Evolutionary conservation across 2,329 filamentous ascomycete species (phyloP).

Genomic region (Cladosporium colombiae): DNA sequence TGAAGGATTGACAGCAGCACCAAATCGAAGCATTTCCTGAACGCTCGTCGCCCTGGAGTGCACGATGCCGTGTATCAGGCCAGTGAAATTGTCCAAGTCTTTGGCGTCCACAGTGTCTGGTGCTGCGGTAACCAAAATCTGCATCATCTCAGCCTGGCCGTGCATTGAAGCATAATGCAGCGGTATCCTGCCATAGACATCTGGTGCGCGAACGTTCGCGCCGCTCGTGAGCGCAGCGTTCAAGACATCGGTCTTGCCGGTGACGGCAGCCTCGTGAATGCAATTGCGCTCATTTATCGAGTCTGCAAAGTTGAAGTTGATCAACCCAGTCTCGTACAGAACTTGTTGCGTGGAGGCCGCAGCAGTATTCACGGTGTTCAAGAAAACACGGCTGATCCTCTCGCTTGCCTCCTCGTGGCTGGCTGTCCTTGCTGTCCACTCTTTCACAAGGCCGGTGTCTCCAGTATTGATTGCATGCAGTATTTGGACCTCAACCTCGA

Average conservation of each 20-base stretch:
- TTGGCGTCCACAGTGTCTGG: constrained; percentile 79
- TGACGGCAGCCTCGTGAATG: constrained; percentile 94
- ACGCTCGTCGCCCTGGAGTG: constrained; percentile 82
- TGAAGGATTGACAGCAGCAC: constrained; percentile 81
- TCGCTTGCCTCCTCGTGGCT: constrained; percentile 65
- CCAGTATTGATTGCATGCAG: constrained; percentile 83
- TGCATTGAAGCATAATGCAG: constrained; percentile 97
- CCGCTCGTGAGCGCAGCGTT: constrained; percentile 71
- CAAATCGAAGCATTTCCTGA: constrained; percentile 70
- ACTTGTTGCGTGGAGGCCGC: constrained; percentile 73
- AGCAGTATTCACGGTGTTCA: constrained; percentile 85
- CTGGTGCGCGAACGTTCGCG: constrained; percentile 76
- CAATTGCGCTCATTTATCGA: constrained; percentile 98
- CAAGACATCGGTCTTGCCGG: constrained; percentile 79
- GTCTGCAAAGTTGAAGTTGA: constrained; percentile 91
- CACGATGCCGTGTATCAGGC: constrained; percentile 91
- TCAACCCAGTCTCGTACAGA: constrained; percentile 75
- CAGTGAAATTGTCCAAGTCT: constrained; percentile 97
- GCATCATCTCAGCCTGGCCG: constrained; percentile 66
- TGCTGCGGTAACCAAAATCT: constrained; percentile 44
- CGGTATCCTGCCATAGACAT: constrained; percentile 92
- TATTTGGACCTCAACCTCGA: constrained; percentile 84
- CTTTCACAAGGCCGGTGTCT: constrained; percentile 73
- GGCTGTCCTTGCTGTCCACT: constrained; percentile 74
- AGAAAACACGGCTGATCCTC: constrained; percentile 83